phyloP scores from a whole-genome alignment of 2,329 filamentous ascomycete species.

The Colletotrichum caudatum region DNA sequence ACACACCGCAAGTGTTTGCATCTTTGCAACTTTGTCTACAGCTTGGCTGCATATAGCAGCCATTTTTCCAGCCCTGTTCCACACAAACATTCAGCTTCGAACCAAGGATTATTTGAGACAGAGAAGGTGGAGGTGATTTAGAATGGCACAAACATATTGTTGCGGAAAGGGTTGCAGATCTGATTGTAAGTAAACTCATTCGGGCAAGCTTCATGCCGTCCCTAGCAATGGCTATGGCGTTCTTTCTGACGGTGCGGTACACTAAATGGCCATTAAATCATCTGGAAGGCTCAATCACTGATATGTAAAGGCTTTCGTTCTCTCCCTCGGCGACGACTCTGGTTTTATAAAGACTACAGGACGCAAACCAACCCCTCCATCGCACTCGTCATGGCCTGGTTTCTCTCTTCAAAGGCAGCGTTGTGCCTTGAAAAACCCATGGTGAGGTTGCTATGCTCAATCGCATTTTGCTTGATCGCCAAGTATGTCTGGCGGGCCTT shows the following conservation, averaged over 20 bases:
- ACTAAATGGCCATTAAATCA: background rate
- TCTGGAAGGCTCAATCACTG: background rate
- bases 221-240: background rate
- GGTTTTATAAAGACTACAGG: background rate
- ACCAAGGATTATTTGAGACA: too few relatives aligned
- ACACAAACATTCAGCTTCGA: background rate
- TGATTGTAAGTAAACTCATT: background rate
- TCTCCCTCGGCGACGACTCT: background rate
- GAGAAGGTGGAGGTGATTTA: too few relatives aligned
- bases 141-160: background rate
- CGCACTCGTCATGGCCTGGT: conserved; percentile 15
- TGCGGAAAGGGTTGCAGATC: background rate
- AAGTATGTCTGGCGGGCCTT: conserved; percentile 28
- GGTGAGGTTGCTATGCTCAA: background rate
- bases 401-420: background rate
- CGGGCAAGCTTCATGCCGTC: background rate
- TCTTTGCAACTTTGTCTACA: background rate
- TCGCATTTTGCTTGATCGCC: background rate
- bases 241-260: background rate
- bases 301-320: conserved; percentile 1
- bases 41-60: background rate
- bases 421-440: background rate
- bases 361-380: background rate
- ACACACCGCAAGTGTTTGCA: too few relatives aligned
- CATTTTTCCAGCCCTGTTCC: background rate